These are phyloP conservation scores for Parmales sp. DNA, from an alignment of 108 stramenopile genomes.

Conservation along the genomic window DNA sequence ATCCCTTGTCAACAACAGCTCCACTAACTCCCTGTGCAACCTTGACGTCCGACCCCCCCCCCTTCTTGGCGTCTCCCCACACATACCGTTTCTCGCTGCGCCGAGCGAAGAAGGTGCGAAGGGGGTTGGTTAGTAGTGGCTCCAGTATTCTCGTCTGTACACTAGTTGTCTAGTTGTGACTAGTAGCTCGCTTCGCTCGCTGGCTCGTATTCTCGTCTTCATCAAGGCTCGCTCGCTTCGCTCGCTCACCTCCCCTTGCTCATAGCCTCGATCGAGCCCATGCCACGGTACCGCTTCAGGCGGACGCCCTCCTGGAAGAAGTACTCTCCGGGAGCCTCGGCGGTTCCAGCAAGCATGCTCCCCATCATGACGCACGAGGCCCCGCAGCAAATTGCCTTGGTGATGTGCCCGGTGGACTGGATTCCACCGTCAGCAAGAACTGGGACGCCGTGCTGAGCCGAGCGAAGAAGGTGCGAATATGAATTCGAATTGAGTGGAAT, in stretches of 20 bases:
- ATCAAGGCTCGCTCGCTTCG: too few relatives aligned
- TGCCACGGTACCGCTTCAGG: slow-evolving; percentile 98
- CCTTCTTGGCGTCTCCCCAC: slow-evolving; percentile 71
- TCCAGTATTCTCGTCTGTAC: too few relatives aligned
- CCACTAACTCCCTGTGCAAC: slow-evolving; percentile 99
- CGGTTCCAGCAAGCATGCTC: slow-evolving; percentile 98
- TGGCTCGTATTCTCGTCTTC: too few relatives aligned
- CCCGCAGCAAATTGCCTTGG: slow-evolving; percentile 95
- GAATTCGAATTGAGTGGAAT: too few relatives aligned
- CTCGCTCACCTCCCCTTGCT: too few relatives aligned
- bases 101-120: too few relatives aligned
- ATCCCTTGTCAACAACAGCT: slow-evolving; percentile 98
- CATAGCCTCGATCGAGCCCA: slow-evolving; percentile 99
- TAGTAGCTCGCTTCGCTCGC: too few relatives aligned
- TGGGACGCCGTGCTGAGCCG: slow-evolving; percentile 93
- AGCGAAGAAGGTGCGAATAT: too few relatives aligned
- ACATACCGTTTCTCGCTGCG: slow-evolving; percentile 95
- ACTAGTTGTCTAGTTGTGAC: too few relatives aligned
- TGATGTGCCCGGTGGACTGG: slow-evolving; percentile 93
- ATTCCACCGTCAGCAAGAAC: slow-evolving; percentile 98
- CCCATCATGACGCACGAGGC: slow-evolving; percentile 99
- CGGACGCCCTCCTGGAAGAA: slow-evolving; percentile 99
- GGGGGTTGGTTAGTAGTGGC: too few relatives aligned
- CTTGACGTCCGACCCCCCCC: slow-evolving; percentile 83
- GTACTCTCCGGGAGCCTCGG: slow-evolving; percentile 98